These are phyloP conservation scores for Apiospora aurea DNA, from an alignment of 2,329 filamentous ascomycete genomes.

Conservation along the genomic window DNA sequence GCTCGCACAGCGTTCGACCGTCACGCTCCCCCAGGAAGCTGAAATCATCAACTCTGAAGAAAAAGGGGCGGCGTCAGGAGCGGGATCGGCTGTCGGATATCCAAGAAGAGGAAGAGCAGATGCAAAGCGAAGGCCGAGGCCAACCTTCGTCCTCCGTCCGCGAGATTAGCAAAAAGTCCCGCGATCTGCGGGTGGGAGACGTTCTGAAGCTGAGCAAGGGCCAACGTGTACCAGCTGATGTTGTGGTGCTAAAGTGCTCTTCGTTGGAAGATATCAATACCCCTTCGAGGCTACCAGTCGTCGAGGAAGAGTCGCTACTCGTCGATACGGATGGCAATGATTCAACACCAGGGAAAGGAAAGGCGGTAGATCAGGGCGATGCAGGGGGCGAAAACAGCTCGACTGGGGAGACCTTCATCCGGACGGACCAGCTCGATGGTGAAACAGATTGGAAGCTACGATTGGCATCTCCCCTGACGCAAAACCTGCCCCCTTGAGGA, in stretches of 20 bases:
- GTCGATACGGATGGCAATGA: conserved; percentile 41
- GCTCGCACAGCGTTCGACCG: conserved; percentile 40
- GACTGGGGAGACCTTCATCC: conserved; percentile 92
- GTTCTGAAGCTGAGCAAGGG: conserved; percentile 93
- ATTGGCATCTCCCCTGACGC: conserved; percentile 84
- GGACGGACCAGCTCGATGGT: conserved; percentile 95
- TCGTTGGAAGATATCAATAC: conserved; percentile 58
- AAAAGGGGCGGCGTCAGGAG: conserved; percentile 47
- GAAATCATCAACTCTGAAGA: conserved; percentile 52
- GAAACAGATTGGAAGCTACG: conserved; percentile 99
- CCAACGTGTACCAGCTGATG: conserved; percentile 91
- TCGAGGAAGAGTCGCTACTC: conserved; percentile 48
- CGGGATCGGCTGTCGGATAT: conserved; percentile 67
- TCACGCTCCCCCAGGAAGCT: conserved; percentile 50
- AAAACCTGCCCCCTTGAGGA: conserved; percentile 77
- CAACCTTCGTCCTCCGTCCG: conserved; percentile 59
- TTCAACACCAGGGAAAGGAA: conserved; percentile 46
- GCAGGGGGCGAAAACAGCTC: conserved; percentile 44
- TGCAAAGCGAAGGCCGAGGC: conserved; percentile 49
- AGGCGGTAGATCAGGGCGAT: conserved; percentile 40
- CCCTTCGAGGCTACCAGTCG: conserved; percentile 35
- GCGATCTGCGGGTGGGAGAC: conserved; percentile 91
- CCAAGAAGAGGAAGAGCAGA: conserved; percentile 70
- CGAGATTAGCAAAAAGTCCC: conserved; percentile 81
- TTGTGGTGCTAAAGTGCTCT: conserved; percentile 88